phyloP scores from a whole-genome alignment of 2,329 filamentous ascomycete genomes.

The Xylaria digitata region DNA sequence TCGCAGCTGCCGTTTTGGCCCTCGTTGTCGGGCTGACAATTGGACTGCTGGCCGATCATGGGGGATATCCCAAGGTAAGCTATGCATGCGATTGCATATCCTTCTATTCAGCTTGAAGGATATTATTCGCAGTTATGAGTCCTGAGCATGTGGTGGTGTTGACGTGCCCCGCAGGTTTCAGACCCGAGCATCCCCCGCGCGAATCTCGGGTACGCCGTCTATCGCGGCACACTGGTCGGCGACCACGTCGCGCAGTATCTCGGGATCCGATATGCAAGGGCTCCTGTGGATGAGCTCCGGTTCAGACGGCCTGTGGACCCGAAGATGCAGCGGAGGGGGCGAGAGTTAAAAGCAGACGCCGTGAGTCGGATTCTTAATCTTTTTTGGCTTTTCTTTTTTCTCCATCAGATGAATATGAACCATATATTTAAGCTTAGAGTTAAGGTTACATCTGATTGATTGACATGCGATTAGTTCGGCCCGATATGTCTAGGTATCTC shows the following conservation, averaged over 20 bases:
- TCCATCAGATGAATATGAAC: background rate
- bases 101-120: no score
- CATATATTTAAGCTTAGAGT: slow-evolving; percentile 2
- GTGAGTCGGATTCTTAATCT: slow-evolving; percentile 8
- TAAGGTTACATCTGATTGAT: background rate
- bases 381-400: background rate
- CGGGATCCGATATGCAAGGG: slow-evolving; percentile 63
- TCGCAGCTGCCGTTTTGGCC: background rate
- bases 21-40: slow-evolving; percentile 4
- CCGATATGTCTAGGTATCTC: slow-evolving; percentile 58
- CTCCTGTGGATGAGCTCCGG: slow-evolving; percentile 62
- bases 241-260: slow-evolving; percentile 58
- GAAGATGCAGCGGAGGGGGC: slow-evolving; percentile 21
- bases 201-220: slow-evolving; percentile 60
- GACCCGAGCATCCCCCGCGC: slow-evolving; percentile 43
- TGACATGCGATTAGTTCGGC: slow-evolving; percentile 52
- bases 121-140: no score
- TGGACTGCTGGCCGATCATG: background rate
- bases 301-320: slow-evolving; percentile 63
- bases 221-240: slow-evolving; percentile 54
- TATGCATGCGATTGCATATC: background rate
- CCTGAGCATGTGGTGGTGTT: no score
- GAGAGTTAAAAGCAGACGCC: slow-evolving; percentile 1
- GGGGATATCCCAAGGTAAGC: background rate
- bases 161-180: slow-evolving; percentile 3